Base-by-base conservation (phyloP, 2,329 filamentous ascomycete species). In the Keithomyces neogunnii region DNA sequence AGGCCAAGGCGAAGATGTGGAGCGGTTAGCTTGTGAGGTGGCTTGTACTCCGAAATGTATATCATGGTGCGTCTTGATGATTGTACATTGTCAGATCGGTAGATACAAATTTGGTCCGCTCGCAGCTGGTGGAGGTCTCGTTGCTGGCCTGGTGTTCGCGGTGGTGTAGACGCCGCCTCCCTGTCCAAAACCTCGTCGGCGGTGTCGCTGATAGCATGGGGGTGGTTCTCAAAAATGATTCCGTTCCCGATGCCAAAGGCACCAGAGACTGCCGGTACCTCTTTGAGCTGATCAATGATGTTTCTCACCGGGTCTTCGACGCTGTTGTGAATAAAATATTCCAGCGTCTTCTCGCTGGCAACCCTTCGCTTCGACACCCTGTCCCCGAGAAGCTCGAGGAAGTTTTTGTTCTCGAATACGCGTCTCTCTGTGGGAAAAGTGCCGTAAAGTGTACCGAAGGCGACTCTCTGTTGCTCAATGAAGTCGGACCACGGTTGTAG, bases 21-120 rank as follows among this genome's bases (percentile, higher is more conserved):
- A 36, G 65, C 59, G 4, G 69, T 69, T 3, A 79, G 57, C 55
- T 77, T 75, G 57, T 74, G 66, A 0, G 71, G 73, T 19, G 69
- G 56, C 61, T 76, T 79, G 55, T 75, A 74, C 60, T 78, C 68
- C 32, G 63, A 61, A 43, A 73, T 51, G 30, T 63, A 67, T 3
- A 60, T 47, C 10, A 13, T 51, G 7, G 40, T 36, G 2, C 38
- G 30, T 8, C 3, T 4, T n/a, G n/a, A n/a, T 3, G 2, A 11
- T 39, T 39, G 36, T 9, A 13, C 11, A 29, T 59, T 42, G 31
- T 57, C 52, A 11, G 55, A 57, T 48, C 51, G 52, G 44, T 51
- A 51, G n/a, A 55, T 13, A 19, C 50, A 69, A 42, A 68, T 66
- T 48, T 70, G 59, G 51, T 69, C 64, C 5, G 62, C 59, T 26